Conservation (phyloP, 352 stramenopile genomes). For the Globisporangium parvum region DNA sequence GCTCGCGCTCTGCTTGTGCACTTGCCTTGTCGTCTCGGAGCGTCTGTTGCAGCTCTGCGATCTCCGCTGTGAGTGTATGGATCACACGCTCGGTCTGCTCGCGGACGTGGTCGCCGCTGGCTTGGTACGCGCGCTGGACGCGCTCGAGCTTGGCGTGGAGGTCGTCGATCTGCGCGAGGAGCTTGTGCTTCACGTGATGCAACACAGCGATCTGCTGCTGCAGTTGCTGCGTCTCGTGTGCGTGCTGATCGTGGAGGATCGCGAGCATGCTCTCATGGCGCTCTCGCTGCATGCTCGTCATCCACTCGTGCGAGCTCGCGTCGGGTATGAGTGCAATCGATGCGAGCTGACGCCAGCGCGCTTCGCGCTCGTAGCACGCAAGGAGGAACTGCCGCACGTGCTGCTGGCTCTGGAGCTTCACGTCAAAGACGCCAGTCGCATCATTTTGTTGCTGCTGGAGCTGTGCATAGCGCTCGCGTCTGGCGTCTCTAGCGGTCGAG, state of each 20-base stretch:
- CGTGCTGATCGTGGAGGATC: conserved; percentile 44
- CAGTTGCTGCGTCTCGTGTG: conserved; percentile 28
- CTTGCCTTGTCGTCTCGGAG: conserved; percentile 26
- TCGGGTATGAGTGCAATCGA: conserved; percentile 45
- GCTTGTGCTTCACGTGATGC: conserved; percentile 24
- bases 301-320: conserved; percentile 59
- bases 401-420: conserved; percentile 42
- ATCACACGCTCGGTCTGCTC: conserved; percentile 44
- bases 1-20: conserved; percentile 30
- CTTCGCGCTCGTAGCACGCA: conserved; percentile 61
- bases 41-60: conserved; percentile 21
- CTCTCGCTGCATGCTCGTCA: conserved; percentile 47
- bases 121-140: conserved; percentile 44
- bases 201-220: conserved; percentile 43
- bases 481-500: no score
- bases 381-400: conserved; percentile 48
- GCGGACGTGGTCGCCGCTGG: conserved; percentile 38
- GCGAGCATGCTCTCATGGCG: conserved; percentile 44
- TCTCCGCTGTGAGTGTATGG: conserved; percentile 26
- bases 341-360: conserved; percentile 48
- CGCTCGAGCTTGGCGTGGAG: conserved; percentile 23
- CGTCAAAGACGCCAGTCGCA: conserved; percentile 32
- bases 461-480: no score
- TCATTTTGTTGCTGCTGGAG: conserved; percentile 24
- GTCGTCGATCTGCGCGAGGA: conserved; percentile 34